Base-by-base conservation (phyloP, 306 rosid genomes). In the Mimosa bimucronata region DNA sequence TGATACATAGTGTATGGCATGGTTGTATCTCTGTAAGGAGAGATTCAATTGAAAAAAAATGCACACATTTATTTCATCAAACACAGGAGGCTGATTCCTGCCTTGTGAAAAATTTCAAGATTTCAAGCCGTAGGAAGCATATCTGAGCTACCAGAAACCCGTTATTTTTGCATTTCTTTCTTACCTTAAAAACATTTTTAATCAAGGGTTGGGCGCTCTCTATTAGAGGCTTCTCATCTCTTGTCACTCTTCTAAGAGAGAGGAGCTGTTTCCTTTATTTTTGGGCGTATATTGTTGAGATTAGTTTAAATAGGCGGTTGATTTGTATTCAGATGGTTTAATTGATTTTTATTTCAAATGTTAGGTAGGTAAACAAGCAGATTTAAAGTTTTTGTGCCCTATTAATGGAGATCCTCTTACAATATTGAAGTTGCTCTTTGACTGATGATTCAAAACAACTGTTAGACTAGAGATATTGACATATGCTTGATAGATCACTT, bases 201-300 rank as follows among this genome's bases (percentile, higher is more conserved):
- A 19, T 16, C 1, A 19, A 19, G 15, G 71, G 71, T 6, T 66
- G 46, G 46, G 46, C 19, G 18, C 26, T 34, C 46, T 18, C 29
- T 66, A 3, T 34, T 66, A 28, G 37, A 66, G 71, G 28, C n/a
- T 66, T 66, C 44, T 66, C 19, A 7, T 66, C 46, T 66, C 28
- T 66, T 2, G 71, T 37, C 28, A 16, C 46, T 19, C 25, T 6
- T 66, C 28, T 23, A 66, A 66, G 28, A 37, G 45, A 37, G 0
- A 66, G 2, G 52, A 50, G 50, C 48, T 50, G 57, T 72, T 73
- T 7, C 57, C 25, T 48, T 80, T 34, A 71, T 6, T 62, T 31
- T 62, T 6, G 40, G 10, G 7, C 2, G 1, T 29, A 13, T 62
- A 62, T 62, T 62, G 48, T 60, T 3, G 30, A 44, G 38, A 30